Evolutionary conservation across 2,329 filamentous ascomycete genomes (phyloP).

Genomic region (Colletotrichum magnum): DNA sequence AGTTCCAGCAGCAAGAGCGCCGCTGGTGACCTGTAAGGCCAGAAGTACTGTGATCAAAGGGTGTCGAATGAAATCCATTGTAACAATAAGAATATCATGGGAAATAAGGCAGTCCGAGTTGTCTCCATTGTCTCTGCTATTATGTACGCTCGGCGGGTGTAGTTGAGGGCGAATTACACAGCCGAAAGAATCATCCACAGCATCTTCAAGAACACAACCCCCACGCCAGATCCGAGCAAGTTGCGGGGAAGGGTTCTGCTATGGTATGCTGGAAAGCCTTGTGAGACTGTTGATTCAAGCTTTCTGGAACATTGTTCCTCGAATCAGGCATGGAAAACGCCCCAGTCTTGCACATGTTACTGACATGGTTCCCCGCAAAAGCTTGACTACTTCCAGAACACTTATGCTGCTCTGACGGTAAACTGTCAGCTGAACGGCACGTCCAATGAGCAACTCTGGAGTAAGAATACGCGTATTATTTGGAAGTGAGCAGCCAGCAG

Average conservation of each 20-base stretch:
- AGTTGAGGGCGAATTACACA: too few species aligned
- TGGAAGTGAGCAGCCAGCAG: too few species aligned
- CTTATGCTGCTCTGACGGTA: not conserved
- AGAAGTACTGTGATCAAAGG: not conserved
- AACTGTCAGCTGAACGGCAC: too few species aligned
- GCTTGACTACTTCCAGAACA: not conserved
- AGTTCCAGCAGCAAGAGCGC: not conserved
- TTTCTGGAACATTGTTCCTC: not conserved
- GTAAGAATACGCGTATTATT: not conserved
- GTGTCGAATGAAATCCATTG: too few species aligned
- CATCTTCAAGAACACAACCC: too few species aligned
- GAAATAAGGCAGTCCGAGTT: not conserved
- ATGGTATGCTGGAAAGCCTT: not conserved
- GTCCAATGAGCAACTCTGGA: not conserved
- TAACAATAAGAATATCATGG: not conserved
- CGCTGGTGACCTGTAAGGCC: not conserved
- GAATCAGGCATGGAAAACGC: not conserved
- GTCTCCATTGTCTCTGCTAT: too few species aligned
- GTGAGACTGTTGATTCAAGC: not conserved
- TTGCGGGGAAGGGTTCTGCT: not conserved
- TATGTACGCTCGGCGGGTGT: too few species aligned
- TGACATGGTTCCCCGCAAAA: slow-evolving; percentile 5
- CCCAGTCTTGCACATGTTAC: not conserved
- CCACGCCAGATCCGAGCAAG: not conserved
- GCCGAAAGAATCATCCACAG: too few species aligned